Evolutionary conservation across 768 basidiomycete species (phyloP), one percentile per base, ranked within the genome.

Genomic region (Naematelia aurantialba): DNA sequence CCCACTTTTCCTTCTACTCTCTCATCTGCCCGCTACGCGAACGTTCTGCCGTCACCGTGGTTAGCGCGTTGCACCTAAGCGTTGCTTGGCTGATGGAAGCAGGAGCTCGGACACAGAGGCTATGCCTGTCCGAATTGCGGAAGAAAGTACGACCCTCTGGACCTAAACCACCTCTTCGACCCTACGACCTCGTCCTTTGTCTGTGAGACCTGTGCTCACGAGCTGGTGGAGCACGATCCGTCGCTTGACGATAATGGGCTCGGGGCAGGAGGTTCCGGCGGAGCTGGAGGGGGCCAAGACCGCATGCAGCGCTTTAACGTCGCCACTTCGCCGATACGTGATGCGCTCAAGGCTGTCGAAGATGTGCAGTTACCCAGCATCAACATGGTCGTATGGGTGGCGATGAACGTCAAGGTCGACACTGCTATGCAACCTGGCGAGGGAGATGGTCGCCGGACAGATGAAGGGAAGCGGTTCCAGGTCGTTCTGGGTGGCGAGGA

Each of bases 81-180:
- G 17, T 17, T 47, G 8, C 21, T 47, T 55, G 31, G 21, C 42
- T 45, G 11, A 14, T 13, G 46, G 29, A 5, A n/a, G 30, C 69
- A 97, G 93, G 91, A 97, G 80, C 85, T 96, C 61, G 91, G 93
- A 62, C 90, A 92, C 75, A 90, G 94, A 78, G 96, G 94, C n/a
- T 98, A 96, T 77, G 86, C 93, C 59, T 99, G 94, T 76, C 87
- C 91, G 1, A 84, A 85, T 65, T 97, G 93, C 80, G 83, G 84
- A 59, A 85, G 85, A 68, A 84, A 85, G 0, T 99, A 91, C 77
- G 83, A 87, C 1, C 85, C 90, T 0, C 81, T 99, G 13, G 91
- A 98, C 61, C 88, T 86, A 50, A 86, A 89, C 78, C 85, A 83
- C 63, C 81, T 97, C 50, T 86, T 91, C 81, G 88, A 92, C 76